Evolutionary conservation across 768 basidiomycete species (phyloP), one percentile per base, ranked within the genome.

Genomic region (Amanita subjunquillea): DNA sequence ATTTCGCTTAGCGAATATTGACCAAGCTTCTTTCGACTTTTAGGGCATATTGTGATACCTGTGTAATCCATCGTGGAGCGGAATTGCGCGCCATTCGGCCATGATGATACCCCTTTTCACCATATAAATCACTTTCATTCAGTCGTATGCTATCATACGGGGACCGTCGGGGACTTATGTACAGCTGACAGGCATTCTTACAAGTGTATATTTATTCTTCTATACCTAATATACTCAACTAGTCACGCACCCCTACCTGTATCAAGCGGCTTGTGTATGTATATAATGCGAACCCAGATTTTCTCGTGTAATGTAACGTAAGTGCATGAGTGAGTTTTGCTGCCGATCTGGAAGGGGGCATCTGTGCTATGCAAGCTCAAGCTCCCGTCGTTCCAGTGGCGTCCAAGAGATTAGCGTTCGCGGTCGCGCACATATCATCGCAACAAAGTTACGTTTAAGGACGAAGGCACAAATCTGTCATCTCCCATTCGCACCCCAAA

Each of bases 41-140:
- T 10, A 50, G 48, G 48, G 15, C 48, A 50, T n/a, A 40, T 38
- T 4, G 37, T 50, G n/a, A 25, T 50, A 40, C 15, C 48, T 40
- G 38, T 50, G 10, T 50, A 40, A 40, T 40, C 38, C 27, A 27
- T 30, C n/a, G 30, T 23, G 13, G n/a, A 17, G 37, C 38, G 4
- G 34, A 37, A 36, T 27, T 39, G 23, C 30, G 29, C 44, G n/a
- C 44, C 38, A 29, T 36, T 36, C 47, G 34, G 47, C 22, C 17
- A 15, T 29, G 44, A 15, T 29, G 44, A 27, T 32, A 46, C 44
- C 44, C 30, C 27, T 46, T 46, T 46, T 25, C 25, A 29, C 30
- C 32, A 17, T 48, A 34, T 48, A 36, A n/a, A 15, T 45, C 23
- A 15, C 22, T 44, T 17, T 17, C 13, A 15, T 22, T 36, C 4